These are phyloP conservation scores for Chytriomyces sp. DNA, from an alignment of 192 early-diverging fungal species.

Conservation along the genomic window DNA sequence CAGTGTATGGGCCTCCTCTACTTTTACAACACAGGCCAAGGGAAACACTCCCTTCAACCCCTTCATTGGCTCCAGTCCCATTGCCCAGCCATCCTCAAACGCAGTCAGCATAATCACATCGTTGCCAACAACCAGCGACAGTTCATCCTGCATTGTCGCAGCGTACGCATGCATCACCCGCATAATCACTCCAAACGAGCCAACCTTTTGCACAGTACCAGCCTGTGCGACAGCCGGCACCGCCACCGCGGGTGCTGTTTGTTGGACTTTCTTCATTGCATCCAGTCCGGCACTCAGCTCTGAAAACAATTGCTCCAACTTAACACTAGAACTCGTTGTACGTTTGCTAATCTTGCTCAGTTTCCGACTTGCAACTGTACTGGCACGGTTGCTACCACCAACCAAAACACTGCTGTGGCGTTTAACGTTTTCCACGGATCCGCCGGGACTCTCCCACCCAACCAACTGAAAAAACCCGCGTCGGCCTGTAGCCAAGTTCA, in stretches of 20 bases:
- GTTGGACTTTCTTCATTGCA: too few species aligned
- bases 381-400: too few species aligned
- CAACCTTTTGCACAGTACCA: too few species aligned
- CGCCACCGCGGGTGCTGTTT: too few species aligned
- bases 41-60: conserved; percentile 39
- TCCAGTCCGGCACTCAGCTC: too few species aligned
- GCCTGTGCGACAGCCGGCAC: too few species aligned
- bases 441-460: background rate
- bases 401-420: too few species aligned
- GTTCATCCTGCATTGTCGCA: conserved; percentile 41
- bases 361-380: too few species aligned
- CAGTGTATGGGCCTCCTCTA: too few species aligned
- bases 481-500: conserved; percentile 3
- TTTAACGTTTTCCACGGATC: background rate
- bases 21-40: conserved; percentile 34
- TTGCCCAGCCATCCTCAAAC: conserved; percentile 53
- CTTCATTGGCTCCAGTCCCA: conserved; percentile 24
- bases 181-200: background rate
- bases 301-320: too few species aligned
- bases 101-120: conserved; percentile 33
- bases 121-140: conserved; percentile 32
- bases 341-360: too few species aligned
- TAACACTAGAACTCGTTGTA: too few species aligned
- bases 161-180: conserved; percentile 40
- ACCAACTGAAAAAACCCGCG: conserved; percentile 43